Evolutionary conservation across 1,139 yeast species (phyloP), one percentile per base, ranked within the genome.

Genomic region (Maudiozyma humilis): DNA sequence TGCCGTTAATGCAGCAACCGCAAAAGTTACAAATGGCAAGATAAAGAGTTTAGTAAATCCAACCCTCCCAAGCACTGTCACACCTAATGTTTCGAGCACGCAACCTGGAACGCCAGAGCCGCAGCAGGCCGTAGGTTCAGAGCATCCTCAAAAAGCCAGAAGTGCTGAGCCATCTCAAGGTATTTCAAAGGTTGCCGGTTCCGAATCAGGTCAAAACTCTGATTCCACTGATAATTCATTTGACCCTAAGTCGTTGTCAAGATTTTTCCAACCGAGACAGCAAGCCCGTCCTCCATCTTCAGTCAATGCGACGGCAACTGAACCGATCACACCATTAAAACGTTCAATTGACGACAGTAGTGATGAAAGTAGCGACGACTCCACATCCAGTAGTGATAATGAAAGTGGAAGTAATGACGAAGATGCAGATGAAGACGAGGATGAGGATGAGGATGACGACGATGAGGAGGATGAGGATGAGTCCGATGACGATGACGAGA

Each of bases 1-100:
- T 44, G 95, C 95, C 0, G 76, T 86, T 56, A 82, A 85, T 51
- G 85, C 85, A 44, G 84, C 88, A 0, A 82, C 87, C 27, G 75
- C 76, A 44, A 86, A 82, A 51, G 73, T 73, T 2, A 73, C 78
- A 0, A 71, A 72, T 45, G 72, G 72, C 30, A 60, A 67, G 47
- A 59, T 66, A 8, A 66, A 63, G 43, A 66, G 65, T 31, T 61
- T 69, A 37, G 65, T 67, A n/a, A 53, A 53, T 32, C 47, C 44
- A 27, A 23, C 49, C 18, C 32, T 39, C 20, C 10, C 46, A 17
- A 35, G 50, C 18, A 17, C 48, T n/a, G 47, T 46, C n/a, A 47
- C 44, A 12, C 38, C 51, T 4, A 33, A 42, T 30, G 10, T 47
- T 4, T 33, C 51, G 44, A 32, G 15, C 36, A 42, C 36, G 44